phyloP scores from a whole-genome alignment of 202 grass and related monocot genomes.

The Tripidium arundinaceum region DNA sequence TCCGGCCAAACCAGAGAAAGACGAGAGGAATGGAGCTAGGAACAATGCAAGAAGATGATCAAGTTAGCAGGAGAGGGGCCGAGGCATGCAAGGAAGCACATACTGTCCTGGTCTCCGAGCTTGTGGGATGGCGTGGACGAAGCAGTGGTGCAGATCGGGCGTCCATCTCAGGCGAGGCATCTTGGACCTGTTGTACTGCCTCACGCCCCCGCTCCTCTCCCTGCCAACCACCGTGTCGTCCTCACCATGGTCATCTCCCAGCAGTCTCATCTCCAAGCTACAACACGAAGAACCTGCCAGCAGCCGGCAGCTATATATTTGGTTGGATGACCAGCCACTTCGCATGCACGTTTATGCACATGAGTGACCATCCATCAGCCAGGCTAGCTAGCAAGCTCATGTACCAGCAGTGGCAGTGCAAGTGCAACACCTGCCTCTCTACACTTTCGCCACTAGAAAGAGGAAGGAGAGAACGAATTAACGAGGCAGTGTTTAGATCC shows the following conservation, averaged over 20 bases:
- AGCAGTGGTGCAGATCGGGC: constrained; percentile 84
- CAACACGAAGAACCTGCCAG: neutral
- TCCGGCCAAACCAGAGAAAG: neutral
- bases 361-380: constrained; percentile 11
- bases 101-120: constrained; percentile 92
- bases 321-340: neutral
- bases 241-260: constrained; percentile 39
- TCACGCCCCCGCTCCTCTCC: constrained; percentile 56
- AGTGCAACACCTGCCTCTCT: too few relatives aligned
- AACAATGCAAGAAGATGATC: neutral
- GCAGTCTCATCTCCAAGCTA: neutral
- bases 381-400: constrained; percentile 1
- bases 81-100: neutral
- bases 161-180: constrained; percentile 88
- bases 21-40: neutral
- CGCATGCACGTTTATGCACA: constrained; percentile 6
- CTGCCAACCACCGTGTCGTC: constrained; percentile 32
- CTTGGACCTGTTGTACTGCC: constrained; percentile 87
- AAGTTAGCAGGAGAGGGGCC: neutral
- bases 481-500: too few relatives aligned
- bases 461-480: neutral
- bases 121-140: constrained; percentile 78
- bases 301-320: neutral
- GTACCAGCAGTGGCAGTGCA: neutral
- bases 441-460: neutral